phyloP scores from a whole-genome alignment of 106 monocot species.

The Dendrobium officinale region DNA sequence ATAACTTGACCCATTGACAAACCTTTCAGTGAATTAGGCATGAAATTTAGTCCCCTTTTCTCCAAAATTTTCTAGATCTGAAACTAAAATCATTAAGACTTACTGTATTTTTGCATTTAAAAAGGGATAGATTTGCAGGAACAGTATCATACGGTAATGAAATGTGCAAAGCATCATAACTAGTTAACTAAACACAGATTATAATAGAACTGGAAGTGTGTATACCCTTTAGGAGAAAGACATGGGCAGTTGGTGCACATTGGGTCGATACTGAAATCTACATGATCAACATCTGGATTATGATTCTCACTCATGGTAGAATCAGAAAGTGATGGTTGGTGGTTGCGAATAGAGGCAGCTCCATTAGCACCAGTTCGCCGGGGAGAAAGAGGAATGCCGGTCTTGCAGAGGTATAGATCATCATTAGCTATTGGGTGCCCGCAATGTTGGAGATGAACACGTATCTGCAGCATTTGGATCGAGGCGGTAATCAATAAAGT shows the following conservation, averaged over 20 bases:
- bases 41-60: too few species aligned
- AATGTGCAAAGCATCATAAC: background rate
- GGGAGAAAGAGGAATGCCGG: conserved; percentile 35
- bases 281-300: background rate
- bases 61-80: too few species aligned
- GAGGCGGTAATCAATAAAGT: background rate
- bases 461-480: conserved; percentile 50
- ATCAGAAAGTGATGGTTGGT: background rate
- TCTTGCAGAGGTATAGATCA: conserved; percentile 47
- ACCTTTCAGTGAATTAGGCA: too few species aligned
- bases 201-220: background rate
- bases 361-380: conserved; percentile 40
- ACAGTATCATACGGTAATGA: background rate
- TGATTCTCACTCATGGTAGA: conserved; percentile 1
- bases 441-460: conserved; percentile 82
- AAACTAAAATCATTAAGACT: too few species aligned
- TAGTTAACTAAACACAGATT: background rate
- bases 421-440: conserved; percentile 93
- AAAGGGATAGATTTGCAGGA: background rate
- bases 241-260: conserved; percentile 92
- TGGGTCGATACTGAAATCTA: conserved; percentile 59
- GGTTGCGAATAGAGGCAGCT: conserved; percentile 16
- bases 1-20: too few species aligned
- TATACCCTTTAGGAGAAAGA: conserved; percentile 79
- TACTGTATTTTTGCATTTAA: background rate